These are phyloP conservation scores for Pterocarpus santalinus DNA, from an alignment of 306 rosid genomes.

Conservation along the genomic window DNA sequence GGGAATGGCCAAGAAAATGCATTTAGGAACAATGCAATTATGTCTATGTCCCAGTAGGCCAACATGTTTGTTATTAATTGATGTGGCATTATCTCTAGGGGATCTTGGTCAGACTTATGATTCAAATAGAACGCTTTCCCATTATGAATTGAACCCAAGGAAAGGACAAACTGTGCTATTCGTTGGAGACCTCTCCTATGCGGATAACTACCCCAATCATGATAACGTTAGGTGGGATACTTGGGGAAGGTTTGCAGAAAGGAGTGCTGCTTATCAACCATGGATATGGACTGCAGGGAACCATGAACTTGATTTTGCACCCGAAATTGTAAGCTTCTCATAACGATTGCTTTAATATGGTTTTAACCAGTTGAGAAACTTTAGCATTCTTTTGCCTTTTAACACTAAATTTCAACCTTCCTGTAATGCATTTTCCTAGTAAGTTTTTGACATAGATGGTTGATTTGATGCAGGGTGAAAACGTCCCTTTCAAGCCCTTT, in stretches of 20 bases:
- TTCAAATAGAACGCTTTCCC: constrained; percentile 78
- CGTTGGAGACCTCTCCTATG: constrained; percentile 90
- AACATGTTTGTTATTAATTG: constrained; percentile 11
- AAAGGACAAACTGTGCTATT: constrained; percentile 72
- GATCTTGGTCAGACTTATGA: constrained; percentile 92
- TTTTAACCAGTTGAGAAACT: constrained; percentile 8
- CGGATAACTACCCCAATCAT: constrained; percentile 74
- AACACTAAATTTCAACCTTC: neutral
- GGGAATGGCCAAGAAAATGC: neutral
- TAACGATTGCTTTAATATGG: neutral
- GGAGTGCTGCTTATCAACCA: constrained; percentile 91
- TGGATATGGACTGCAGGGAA: constrained; percentile 98
- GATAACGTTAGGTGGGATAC: constrained; percentile 87
- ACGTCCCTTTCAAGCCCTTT: constrained; percentile 69
- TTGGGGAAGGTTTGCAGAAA: constrained; percentile 87
- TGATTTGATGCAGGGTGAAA: constrained; percentile 67
- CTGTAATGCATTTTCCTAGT: constrained; percentile 3
- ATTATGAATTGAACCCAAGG: constrained; percentile 68
- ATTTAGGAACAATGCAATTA: constrained; percentile 11
- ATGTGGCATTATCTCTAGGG: constrained; percentile 57
- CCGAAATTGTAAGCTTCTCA: constrained; percentile 67
- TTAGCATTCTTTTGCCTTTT: neutral
- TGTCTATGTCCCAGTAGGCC: neutral
- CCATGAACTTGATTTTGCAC: constrained; percentile 82
- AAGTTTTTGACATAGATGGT: constrained; percentile 18